phyloP scores from a whole-genome alignment of 139 green algal genomes.

The Asterochloris erici region DNA sequence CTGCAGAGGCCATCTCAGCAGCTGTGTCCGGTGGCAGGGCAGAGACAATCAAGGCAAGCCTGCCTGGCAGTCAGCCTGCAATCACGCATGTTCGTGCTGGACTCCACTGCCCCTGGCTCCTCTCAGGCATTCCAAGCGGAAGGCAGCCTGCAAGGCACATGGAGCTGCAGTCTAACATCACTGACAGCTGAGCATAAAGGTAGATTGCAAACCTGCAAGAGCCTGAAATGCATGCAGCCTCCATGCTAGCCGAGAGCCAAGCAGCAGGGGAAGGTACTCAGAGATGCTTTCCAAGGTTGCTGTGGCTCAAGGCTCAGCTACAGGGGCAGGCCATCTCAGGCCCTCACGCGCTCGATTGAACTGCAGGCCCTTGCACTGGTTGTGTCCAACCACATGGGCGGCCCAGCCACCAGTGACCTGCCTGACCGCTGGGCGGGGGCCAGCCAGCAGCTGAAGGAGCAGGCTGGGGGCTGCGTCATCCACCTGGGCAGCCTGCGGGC shows the following conservation, averaged over 20 bases:
- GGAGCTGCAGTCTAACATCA: too few relatives aligned
- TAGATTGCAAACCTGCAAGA: neutral
- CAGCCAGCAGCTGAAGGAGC: slow-evolving; percentile 21
- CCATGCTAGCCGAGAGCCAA: neutral
- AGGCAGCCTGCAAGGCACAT: neutral
- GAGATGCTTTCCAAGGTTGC: too few relatives aligned
- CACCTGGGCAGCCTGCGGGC: slow-evolving; percentile 52
- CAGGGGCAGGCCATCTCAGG: neutral
- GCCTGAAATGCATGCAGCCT: neutral
- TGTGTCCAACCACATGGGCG: slow-evolving; percentile 46
- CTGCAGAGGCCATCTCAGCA: slow-evolving; percentile 20
- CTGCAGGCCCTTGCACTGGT: slow-evolving; percentile 45
- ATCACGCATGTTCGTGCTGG: neutral
- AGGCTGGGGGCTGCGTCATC: slow-evolving; percentile 41
- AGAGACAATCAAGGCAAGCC: slow-evolving; percentile 16
- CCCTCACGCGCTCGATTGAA: neutral
- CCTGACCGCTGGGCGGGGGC: neutral
- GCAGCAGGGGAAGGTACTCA: neutral
- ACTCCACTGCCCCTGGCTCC: neutral
- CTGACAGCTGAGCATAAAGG: neutral
- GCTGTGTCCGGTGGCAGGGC: neutral
- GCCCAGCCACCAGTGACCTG: slow-evolving; percentile 14
- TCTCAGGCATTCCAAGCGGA: too few relatives aligned
- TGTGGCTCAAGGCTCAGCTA: neutral
- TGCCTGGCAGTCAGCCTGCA: too few relatives aligned